These are phyloP conservation scores for Prunus salicina DNA, from an alignment of 306 rosid genomes.

Conservation along the genomic window DNA sequence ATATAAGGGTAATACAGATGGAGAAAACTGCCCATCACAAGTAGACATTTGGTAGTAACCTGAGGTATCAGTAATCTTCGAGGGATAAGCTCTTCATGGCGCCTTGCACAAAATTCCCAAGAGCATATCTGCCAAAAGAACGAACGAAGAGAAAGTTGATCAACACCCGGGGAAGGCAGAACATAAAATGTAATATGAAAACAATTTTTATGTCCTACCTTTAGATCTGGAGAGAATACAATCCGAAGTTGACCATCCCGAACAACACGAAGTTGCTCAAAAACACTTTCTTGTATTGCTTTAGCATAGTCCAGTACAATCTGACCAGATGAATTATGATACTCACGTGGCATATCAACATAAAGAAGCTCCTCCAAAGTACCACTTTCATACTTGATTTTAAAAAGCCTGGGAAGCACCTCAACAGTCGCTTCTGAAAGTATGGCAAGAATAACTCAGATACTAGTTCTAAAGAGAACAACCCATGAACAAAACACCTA, in stretches of 20 bases:
- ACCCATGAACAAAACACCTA: background rate
- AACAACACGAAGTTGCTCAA: conserved; percentile 98
- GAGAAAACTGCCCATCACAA: conserved; percentile 14
- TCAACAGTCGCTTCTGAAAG: conserved; percentile 90
- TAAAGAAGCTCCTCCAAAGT: conserved; percentile 96
- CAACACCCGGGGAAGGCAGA: conserved; percentile 1
- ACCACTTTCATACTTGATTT: conserved; percentile 97
- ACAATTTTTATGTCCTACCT: conserved; percentile 46
- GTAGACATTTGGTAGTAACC: conserved; percentile 46
- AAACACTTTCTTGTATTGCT: conserved; percentile 97
- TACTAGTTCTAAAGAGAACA: conserved; percentile 17
- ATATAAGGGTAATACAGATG: background rate
- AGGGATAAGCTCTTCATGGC: conserved; percentile 97
- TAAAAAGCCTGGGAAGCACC: conserved; percentile 96
- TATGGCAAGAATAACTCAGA: conserved; percentile 18
- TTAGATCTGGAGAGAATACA: conserved; percentile 86
- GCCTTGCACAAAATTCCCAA: conserved; percentile 99
- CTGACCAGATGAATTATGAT: conserved; percentile 92
- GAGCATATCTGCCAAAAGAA: conserved; percentile 74
- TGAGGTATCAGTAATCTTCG: conserved; percentile 92
- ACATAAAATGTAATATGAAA: conserved; percentile 2
- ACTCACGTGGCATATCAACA: conserved; percentile 98
- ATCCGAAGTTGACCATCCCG: conserved; percentile 98
- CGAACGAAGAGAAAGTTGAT: conserved; percentile 13
- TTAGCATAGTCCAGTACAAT: conserved; percentile 94